These are phyloP conservation scores for Boletus eberwhitei DNA, from an alignment of 768 basidiomycete genomes.

Conservation along the genomic window DNA sequence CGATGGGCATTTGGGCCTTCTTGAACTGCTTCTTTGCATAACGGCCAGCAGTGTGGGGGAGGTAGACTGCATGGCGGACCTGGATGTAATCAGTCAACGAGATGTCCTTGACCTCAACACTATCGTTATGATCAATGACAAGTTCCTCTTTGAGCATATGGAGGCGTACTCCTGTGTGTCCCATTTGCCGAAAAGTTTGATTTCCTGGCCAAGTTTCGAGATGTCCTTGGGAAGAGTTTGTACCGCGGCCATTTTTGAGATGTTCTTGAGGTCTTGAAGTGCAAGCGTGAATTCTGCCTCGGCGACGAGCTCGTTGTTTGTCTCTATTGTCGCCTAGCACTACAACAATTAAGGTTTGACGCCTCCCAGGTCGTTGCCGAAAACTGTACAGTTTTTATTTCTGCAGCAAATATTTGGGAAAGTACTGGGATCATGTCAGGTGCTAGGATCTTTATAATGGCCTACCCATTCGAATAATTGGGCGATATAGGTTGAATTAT, in stretches of 20 bases:
- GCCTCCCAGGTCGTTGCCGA: slow-evolving; percentile 20
- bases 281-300: slow-evolving; percentile 13
- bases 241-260: slow-evolving; percentile 55
- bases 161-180: slow-evolving; percentile 87
- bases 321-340: slow-evolving; percentile 11
- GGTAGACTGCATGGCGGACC: slow-evolving; percentile 94
- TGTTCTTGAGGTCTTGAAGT: slow-evolving; percentile 34
- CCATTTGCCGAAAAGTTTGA: slow-evolving; percentile 99
- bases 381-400: slow-evolving; percentile 29
- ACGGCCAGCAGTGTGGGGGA: slow-evolving; percentile 98
- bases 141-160: not conserved
- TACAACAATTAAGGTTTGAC: slow-evolving; percentile 25
- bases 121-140: slow-evolving; percentile 33
- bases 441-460: no score
- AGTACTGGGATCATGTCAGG: no score
- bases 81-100: slow-evolving; percentile 99
- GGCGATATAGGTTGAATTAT: slow-evolving; percentile 3
- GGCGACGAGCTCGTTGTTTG: slow-evolving; percentile 27
- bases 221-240: slow-evolving; percentile 81
- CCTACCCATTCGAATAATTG: not conserved
- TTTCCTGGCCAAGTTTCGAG: slow-evolving; percentile 75
- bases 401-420: no score
- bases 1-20: slow-evolving; percentile 99
- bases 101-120: slow-evolving; percentile 99
- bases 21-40: slow-evolving; percentile 99